Conservation (phyloP, 352 stramenopile genomes). For the Thalassiosira mediterranea region DNA sequence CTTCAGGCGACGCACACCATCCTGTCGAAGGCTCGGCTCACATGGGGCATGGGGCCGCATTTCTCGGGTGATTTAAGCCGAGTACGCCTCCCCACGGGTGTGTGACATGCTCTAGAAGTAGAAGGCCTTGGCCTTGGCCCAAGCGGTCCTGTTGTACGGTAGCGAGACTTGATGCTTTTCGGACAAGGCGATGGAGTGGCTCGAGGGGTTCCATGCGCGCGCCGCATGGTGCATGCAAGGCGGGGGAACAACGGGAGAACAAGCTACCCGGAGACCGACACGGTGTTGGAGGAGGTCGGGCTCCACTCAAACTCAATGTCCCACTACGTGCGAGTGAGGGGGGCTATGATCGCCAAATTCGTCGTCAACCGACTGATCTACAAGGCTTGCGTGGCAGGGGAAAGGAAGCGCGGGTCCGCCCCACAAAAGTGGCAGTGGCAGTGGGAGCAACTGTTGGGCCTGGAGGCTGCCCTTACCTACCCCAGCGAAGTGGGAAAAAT, state of each 20-base stretch:
- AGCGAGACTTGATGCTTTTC: conserved; percentile 18
- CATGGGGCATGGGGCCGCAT: not conserved
- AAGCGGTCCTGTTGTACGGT: conserved; percentile 21
- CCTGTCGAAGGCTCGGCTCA: conserved; percentile 9
- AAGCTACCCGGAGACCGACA: not conserved
- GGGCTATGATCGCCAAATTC: not conserved
- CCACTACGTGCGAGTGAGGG: conserved; percentile 4
- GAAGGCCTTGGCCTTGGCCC: conserved; percentile 8
- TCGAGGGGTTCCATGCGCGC: conserved; percentile 23
- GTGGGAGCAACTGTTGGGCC: conserved; percentile 16
- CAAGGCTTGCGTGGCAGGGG: not conserved
- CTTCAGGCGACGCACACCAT: not conserved
- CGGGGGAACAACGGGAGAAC: not conserved
- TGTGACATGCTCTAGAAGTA: conserved; percentile 17
- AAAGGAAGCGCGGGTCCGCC: conserved; percentile 4
- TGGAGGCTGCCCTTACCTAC: too few species aligned
- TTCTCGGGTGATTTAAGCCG: not conserved
- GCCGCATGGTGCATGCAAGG: conserved; percentile 5
- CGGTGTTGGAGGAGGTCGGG: conserved; percentile 4
- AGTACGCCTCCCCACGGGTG: not conserved
- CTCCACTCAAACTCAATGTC: not conserved
- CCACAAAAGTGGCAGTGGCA: not conserved
- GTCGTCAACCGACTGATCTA: conserved; percentile 4
- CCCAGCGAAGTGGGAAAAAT: too few species aligned
- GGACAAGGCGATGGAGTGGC: not conserved